A percentile compares a stretch with the other conserved stretches of the same genome.
Conservation (phyloP, 2,329 filamentous ascomycete species). For the Sporothrix phasma region DNA sequence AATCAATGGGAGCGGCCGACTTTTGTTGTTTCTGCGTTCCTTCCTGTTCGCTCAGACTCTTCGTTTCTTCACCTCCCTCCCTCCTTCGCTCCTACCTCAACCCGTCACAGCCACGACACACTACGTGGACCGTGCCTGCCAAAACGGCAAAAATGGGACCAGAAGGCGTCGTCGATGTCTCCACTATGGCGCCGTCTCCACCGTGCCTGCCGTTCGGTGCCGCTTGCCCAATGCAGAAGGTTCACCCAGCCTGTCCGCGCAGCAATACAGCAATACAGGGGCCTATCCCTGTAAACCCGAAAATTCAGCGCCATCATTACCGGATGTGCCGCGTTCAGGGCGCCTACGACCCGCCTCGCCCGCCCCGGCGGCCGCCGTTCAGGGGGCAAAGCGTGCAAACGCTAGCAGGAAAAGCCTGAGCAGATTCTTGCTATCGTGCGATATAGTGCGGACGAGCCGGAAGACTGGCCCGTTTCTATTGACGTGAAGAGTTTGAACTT, state of each 20-base stretch:
- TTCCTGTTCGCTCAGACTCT: neutral
- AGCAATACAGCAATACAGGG: neutral
- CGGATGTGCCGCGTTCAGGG: neutral
- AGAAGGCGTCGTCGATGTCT: neutral
- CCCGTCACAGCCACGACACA: neutral
- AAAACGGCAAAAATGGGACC: neutral
- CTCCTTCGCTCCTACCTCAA: neutral
- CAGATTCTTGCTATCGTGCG: neutral
- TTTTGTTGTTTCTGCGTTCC: neutral
- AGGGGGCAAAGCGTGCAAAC: neutral
- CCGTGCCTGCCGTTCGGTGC: neutral
- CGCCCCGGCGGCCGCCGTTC: neutral
- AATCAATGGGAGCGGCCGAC: neutral
- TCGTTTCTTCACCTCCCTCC: neutral
- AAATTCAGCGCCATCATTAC: neutral
- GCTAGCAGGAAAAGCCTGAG: neutral
- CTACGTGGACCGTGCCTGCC: neutral
- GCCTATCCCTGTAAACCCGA: neutral
- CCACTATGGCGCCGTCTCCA: slow-evolving; percentile 2
- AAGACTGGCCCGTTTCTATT: neutral
- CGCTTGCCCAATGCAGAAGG: slow-evolving; percentile 4
- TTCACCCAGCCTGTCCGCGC: neutral
- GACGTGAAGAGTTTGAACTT: neutral
- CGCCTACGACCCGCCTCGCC: neutral
- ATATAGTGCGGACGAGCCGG: neutral